A percentile compares a stretch with the other conserved stretches of the same genome.
phyloP scores from a whole-genome alignment of 345 rosid genomes.

The Acer saccharum region DNA sequence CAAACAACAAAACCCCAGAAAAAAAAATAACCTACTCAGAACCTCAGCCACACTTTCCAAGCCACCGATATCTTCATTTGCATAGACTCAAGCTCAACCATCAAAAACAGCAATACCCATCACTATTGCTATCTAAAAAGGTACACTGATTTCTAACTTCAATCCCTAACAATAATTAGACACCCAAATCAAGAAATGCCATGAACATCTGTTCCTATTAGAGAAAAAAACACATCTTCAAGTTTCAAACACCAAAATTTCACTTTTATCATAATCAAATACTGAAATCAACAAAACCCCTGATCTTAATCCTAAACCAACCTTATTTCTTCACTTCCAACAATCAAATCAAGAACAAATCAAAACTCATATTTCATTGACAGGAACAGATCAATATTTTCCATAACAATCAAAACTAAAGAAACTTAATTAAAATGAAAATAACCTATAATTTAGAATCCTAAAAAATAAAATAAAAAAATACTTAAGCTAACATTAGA shows the following conservation, averaged over 20 bases:
- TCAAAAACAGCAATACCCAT: conserved; percentile 7
- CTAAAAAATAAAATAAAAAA: neutral
- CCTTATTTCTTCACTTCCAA: neutral
- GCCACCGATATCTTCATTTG: neutral
- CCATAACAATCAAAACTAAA: conserved; percentile 3
- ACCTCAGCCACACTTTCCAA: neutral
- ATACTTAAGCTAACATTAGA: neutral
- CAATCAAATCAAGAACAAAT: conserved; percentile 11
- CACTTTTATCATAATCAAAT: neutral
- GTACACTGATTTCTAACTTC: neutral
- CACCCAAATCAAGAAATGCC: neutral
- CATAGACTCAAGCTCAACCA: neutral
- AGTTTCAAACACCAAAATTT: conserved; percentile 1
- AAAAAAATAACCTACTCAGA: neutral
- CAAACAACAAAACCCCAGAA: neutral
- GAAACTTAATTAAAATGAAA: neutral
- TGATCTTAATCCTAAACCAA: neutral
- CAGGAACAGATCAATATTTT: neutral
- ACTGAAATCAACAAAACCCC: conserved; percentile 14
- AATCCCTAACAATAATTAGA: neutral
- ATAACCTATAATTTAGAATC: neutral
- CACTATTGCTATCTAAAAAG: neutral
- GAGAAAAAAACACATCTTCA: neutral
- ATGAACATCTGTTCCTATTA: neutral
- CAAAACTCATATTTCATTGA: neutral